Evolutionary conservation across 2,329 filamentous ascomycete genomes (phyloP), one percentile per base, ranked within the genome.

Genomic region (Arthrinium puccinioides): DNA sequence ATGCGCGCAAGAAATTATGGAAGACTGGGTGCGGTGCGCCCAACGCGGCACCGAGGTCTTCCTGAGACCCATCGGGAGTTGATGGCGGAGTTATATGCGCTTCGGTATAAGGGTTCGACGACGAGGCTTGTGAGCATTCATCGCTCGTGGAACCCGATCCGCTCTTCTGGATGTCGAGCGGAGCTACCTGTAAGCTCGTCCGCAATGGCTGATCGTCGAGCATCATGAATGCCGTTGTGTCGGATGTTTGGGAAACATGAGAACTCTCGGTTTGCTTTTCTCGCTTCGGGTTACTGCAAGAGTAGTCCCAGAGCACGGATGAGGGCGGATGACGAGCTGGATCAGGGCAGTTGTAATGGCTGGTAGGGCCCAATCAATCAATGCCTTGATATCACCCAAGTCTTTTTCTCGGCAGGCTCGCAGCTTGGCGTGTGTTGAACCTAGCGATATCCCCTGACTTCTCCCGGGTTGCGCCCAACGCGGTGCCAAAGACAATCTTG

Each of bases 1-100:
- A 90, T 34, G 92, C 92, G 47, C 92, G 84, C 31, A 98, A 71
- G 56, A 95, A 98, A 67, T 92, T 94, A 71, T 94, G 85, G 56
- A 96, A 95, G 41, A 88, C 71, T 3, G 83, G 76, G 45, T 77
- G 70, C 6, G 70, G 62, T 35, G 57, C 52, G 44, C 64, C 62
- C 34, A 64, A 50, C 49, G 61, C 55, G 11, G 59, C 54, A 39
- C 52, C 53, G 27, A 74, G 68, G 46, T 74, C 67, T 55, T 87
- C 81, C 54, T 74, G 72, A 18, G 77, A 80, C 52, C 72, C 73
- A 60, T 81, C 79, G 14, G 85, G 86, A 8, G 85, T 89, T 44
- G 81, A 67, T 28, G 86, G 85, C 20, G 86, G 85, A 33, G 84
- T 89, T 62, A 89, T 83, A 47, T 87, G 80, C 32, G 73, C 64